phyloP scores from a whole-genome alignment of 169 alveolate genomes.

The Babesia ovata region DNA sequence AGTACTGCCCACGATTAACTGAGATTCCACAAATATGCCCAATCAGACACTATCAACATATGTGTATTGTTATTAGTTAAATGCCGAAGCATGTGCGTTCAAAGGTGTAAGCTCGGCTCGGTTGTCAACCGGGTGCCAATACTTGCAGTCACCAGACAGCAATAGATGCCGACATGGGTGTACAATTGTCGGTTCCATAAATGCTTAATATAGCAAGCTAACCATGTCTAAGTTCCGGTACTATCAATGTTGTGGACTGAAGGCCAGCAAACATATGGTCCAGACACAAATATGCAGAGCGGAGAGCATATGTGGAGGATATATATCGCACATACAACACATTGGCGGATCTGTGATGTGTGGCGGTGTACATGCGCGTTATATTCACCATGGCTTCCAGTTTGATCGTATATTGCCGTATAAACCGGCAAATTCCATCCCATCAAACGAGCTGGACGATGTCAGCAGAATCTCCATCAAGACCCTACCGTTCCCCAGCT shows the following conservation, averaged over 20 bases:
- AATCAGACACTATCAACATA: too few species aligned
- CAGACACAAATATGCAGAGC: background rate
- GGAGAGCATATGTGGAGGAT: background rate
- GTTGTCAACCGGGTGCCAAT: background rate
- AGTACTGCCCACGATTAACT: too few species aligned
- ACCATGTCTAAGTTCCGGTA: too few species aligned
- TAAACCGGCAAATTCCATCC: constrained; percentile 22
- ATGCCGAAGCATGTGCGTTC: background rate
- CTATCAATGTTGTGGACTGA: background rate
- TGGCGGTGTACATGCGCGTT: constrained; percentile 1
- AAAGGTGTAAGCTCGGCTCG: background rate
- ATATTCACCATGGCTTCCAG: constrained; percentile 53
- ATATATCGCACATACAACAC: background rate
- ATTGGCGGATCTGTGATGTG: background rate
- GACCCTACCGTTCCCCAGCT: constrained; percentile 72
- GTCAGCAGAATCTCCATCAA: constrained; percentile 56
- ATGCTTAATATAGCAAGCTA: too few species aligned
- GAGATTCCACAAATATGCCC: too few species aligned
- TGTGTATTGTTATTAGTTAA: background rate
- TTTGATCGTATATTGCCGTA: constrained; percentile 59
- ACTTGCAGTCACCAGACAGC: background rate
- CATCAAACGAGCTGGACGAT: constrained; percentile 38
- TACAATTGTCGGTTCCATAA: too few species aligned
- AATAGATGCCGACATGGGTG: background rate
- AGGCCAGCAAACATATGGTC: background rate